phyloP scores from a whole-genome alignment of 352 stramenopile genomes.

The Pythium dissimile region DNA sequence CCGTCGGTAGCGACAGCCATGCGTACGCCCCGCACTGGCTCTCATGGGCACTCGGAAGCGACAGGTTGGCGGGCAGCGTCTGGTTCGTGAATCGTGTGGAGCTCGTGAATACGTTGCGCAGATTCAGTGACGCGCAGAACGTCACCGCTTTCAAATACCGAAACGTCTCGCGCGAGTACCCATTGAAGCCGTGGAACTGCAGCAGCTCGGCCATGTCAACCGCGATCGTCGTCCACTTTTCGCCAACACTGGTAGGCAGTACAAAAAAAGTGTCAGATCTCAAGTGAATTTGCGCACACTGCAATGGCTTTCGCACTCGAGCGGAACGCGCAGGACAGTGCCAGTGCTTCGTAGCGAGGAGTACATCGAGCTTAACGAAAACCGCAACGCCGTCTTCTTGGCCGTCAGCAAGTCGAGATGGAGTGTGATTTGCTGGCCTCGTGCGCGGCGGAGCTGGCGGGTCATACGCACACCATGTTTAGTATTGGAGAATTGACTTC shows the following conservation, averaged over 20 bases:
- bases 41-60: slow-evolving; percentile 10
- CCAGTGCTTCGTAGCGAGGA: slow-evolving; percentile 47
- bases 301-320: slow-evolving; percentile 20
- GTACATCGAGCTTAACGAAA: slow-evolving; percentile 76
- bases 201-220: slow-evolving; percentile 64
- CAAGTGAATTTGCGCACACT: not conserved
- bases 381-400: slow-evolving; percentile 63
- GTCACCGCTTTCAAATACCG: slow-evolving; percentile 66
- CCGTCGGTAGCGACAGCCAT: slow-evolving; percentile 10
- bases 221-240: slow-evolving; percentile 60
- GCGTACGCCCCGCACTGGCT: slow-evolving; percentile 16
- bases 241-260: slow-evolving; percentile 4
- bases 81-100: slow-evolving; percentile 36
- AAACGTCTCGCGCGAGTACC: slow-evolving; percentile 58
- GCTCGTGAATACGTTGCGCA: slow-evolving; percentile 63
- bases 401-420: slow-evolving; percentile 67
- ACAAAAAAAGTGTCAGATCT: not conserved
- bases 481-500: not conserved
- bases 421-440: slow-evolving; percentile 44
- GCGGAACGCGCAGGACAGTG: slow-evolving; percentile 53
- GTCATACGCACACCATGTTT: too few relatives aligned
- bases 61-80: slow-evolving; percentile 28
- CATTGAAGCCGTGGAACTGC: slow-evolving; percentile 63
- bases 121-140: slow-evolving; percentile 61
- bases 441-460: slow-evolving; percentile 34